Evolutionary conservation across 1,284 basidiomycete species (phyloP).

Genomic region (Sporisorium sorghi): DNA sequence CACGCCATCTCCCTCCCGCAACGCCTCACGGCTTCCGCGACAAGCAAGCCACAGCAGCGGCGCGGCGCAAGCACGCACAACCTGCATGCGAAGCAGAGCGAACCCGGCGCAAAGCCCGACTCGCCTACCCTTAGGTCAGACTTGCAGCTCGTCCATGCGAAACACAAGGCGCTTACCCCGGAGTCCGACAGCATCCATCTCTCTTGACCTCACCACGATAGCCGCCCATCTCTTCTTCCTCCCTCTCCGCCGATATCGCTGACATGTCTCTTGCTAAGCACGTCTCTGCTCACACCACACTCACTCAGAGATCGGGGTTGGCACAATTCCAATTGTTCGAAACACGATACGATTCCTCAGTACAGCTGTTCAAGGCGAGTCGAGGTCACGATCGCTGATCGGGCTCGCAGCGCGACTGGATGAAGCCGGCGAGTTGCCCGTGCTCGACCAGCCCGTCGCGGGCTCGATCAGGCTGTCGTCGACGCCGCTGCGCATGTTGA

Average conservation of each 20-base stretch:
- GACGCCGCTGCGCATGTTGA: slow-evolving; percentile 32
- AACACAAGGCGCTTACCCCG: background rate
- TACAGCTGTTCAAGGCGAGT: slow-evolving; percentile 19
- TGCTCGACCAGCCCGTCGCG: slow-evolving; percentile 38
- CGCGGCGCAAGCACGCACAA: too few relatives aligned
- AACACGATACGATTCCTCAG: background rate
- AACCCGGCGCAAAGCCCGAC: too few relatives aligned
- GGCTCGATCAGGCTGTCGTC: slow-evolving; percentile 15
- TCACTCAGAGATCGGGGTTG: background rate
- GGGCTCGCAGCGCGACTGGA: slow-evolving; percentile 35
- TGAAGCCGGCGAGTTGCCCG: slow-evolving; percentile 34
- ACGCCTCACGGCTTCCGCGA: too few relatives aligned
- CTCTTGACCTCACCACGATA: background rate
- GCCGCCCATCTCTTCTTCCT: background rate
- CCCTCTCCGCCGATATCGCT: background rate
- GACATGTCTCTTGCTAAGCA: background rate
- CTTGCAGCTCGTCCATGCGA: background rate
- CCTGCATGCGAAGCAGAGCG: too few relatives aligned
- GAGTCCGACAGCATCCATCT: background rate
- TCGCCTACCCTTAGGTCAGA: background rate
- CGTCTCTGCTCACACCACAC: background rate
- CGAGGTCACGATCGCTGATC: slow-evolving; percentile 22
- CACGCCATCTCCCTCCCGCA: too few relatives aligned
- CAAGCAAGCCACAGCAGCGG: too few relatives aligned
- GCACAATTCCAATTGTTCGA: slow-evolving; percentile 1